Base-by-base conservation (phyloP, 2,329 filamentous ascomycete genomes). In the Colletotrichum paranaense region DNA sequence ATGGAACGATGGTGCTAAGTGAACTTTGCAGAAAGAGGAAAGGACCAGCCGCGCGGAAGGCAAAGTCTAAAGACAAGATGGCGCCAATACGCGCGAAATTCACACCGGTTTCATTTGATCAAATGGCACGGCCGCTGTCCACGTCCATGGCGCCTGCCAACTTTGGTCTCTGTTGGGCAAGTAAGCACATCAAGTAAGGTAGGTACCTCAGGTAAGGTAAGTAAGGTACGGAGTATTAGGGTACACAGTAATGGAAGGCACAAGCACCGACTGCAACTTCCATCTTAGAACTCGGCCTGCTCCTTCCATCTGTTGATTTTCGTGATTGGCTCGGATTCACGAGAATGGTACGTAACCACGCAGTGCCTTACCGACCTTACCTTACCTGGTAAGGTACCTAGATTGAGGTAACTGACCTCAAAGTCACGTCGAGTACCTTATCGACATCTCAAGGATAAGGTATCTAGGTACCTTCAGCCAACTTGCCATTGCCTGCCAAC, bases 21-120 rank as follows among this genome's bases (percentile, higher is more conserved):
- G 19, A 49, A 49, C 42, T 22, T 56, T 56, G 24, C 53, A 24
- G 24, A 30, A 32, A 24, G 46, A 22, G 67, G 30, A 57, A 62
- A 64, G 26, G 49, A 22, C 35, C 49, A 68, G 58, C 59, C 67
- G 52, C 59, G 67, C 35, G 59, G 67, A 68, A 64, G 46, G 42
- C 26, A 30, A 58, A 30, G 28, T 30, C 24, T 30, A 28, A 66
- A 19, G 52, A 64, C 19, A 64, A 64, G 52, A 52, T 19, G 62
- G 46, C 38, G 60, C 38, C 59, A 62, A 62, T 35, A 19, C 59
- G 26, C 42, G 26, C 59, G 59, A 35, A 24, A 16, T 35, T 24
- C 30, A 30, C 30, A 46, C 58, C 16, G 32, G 28, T 24, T 56
- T 14, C 5, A 14, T 56, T 26, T 56, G 53, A n/a, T 12, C 32